phyloP scores from a whole-genome alignment of 1,284 basidiomycete species.

The Vanrija sp. region DNA sequence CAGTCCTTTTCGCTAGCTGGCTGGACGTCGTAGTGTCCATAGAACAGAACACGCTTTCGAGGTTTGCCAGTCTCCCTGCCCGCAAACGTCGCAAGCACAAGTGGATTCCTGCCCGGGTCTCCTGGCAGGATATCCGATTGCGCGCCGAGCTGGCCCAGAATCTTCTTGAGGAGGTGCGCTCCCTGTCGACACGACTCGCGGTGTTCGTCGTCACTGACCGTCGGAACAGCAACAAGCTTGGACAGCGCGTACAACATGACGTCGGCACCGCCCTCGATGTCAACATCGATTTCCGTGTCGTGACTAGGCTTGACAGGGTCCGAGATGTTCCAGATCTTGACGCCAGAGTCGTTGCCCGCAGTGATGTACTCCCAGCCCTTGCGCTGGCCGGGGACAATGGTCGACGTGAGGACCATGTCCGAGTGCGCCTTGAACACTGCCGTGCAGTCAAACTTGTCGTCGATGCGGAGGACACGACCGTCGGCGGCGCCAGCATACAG shows the following conservation, averaged over 20 bases:
- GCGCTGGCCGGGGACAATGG: slow-evolving; percentile 47
- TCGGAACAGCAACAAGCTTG: slow-evolving; percentile 81
- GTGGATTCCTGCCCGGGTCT: slow-evolving; percentile 66
- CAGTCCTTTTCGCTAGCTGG: slow-evolving; percentile 69
- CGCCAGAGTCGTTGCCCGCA: slow-evolving; percentile 75
- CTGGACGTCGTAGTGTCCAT: slow-evolving; percentile 91
- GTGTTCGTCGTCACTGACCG: slow-evolving; percentile 68
- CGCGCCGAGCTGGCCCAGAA: slow-evolving; percentile 78
- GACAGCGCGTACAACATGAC: slow-evolving; percentile 63
- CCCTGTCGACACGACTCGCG: slow-evolving; percentile 81
- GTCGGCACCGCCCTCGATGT: slow-evolving; percentile 45
- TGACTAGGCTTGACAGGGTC: neutral
- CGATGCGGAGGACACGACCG: slow-evolving; percentile 77
- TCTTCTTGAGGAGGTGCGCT: slow-evolving; percentile 83
- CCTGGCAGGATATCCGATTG: slow-evolving; percentile 57
- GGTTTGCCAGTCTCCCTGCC: slow-evolving; percentile 54
- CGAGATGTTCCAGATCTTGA: slow-evolving; percentile 58
- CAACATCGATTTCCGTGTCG: slow-evolving; percentile 18
- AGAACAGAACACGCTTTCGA: slow-evolving; percentile 71
- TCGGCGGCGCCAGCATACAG: slow-evolving; percentile 79
- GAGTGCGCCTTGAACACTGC: slow-evolving; percentile 74
- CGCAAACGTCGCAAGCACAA: slow-evolving; percentile 79
- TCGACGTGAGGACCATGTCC: slow-evolving; percentile 74
- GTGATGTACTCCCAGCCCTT: slow-evolving; percentile 54
- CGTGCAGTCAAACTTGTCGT: slow-evolving; percentile 74